These are phyloP conservation scores for Xerocomus nothofagi DNA, from an alignment of 1,284 basidiomycete species.

Conservation along the genomic window DNA sequence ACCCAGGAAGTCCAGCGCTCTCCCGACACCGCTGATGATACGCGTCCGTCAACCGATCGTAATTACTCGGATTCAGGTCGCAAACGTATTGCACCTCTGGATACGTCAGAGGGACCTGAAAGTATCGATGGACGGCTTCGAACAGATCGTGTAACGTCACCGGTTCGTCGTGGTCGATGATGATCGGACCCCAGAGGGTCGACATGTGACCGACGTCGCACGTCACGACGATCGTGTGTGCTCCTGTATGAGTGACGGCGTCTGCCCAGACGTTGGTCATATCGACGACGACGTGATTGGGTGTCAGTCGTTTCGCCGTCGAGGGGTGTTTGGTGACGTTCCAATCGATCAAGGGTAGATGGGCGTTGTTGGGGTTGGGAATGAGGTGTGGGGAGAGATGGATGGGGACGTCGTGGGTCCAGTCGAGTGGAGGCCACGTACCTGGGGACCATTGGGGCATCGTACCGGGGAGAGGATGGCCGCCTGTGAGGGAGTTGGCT, in stretches of 20 bases:
- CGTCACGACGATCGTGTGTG: slow-evolving; percentile 28
- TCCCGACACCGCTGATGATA: slow-evolving; percentile 25
- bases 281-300: slow-evolving; percentile 29
- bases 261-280: slow-evolving; percentile 25
- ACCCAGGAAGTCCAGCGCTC: slow-evolving; percentile 28
- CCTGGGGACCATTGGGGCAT: slow-evolving; percentile 33
- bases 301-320: slow-evolving; percentile 36
- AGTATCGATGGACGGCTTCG: slow-evolving; percentile 37
- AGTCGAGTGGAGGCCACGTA: slow-evolving; percentile 33
- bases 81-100: slow-evolving; percentile 32
- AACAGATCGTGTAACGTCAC: slow-evolving; percentile 39
- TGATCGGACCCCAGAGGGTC: slow-evolving; percentile 37
- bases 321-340: slow-evolving; percentile 38
- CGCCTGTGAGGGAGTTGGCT: slow-evolving; percentile 27
- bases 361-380: slow-evolving; percentile 37
- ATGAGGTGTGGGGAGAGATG: slow-evolving; percentile 36
- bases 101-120: slow-evolving; percentile 35
- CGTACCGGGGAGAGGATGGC: slow-evolving; percentile 33
- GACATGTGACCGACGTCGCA: slow-evolving; percentile 29
- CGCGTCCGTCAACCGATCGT: slow-evolving; percentile 25
- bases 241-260: slow-evolving; percentile 30
- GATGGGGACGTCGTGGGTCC: slow-evolving; percentile 23
- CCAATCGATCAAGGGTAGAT: slow-evolving; percentile 39
- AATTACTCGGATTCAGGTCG: slow-evolving; percentile 20
- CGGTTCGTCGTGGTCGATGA: slow-evolving; percentile 22